Evolutionary conservation across 768 basidiomycete species (phyloP).

Genomic region (Leccinum longicurvipes): DNA sequence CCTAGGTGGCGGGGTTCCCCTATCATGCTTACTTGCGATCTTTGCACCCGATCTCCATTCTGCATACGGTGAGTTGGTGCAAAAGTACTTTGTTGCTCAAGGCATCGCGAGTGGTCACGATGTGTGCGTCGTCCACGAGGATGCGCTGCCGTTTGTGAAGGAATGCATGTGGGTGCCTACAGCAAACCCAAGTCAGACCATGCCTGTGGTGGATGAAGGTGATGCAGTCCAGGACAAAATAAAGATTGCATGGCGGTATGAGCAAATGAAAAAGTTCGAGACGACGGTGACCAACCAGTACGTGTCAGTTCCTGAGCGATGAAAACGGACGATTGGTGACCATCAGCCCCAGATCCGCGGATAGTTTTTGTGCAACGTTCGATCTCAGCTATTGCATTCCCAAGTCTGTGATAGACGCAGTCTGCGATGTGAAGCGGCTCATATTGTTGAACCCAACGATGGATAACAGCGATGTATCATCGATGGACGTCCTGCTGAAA

Average conservation of each 20-base stretch:
- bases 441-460: slow-evolving; percentile 24
- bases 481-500: slow-evolving; percentile 24
- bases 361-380: slow-evolving; percentile 66
- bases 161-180: slow-evolving; percentile 80
- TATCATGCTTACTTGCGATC: slow-evolving; percentile 69
- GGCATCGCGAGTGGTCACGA: slow-evolving; percentile 73
- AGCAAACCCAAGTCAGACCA: slow-evolving; percentile 8
- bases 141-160: slow-evolving; percentile 54
- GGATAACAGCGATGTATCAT: slow-evolving; percentile 18
- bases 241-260: slow-evolving; percentile 98
- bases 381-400: slow-evolving; percentile 70
- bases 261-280: slow-evolving; percentile 87
- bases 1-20: slow-evolving; percentile 86
- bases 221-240: slow-evolving; percentile 53
- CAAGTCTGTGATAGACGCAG: slow-evolving; percentile 43
- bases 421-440: slow-evolving; percentile 39
- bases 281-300: slow-evolving; percentile 68
- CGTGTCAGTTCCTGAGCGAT: slow-evolving; percentile 32
- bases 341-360: slow-evolving; percentile 40
- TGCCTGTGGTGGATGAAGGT: slow-evolving; percentile 31
- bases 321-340: slow-evolving; percentile 7
- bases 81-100: slow-evolving; percentile 88
- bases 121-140: slow-evolving; percentile 62
- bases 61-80: slow-evolving; percentile 78
- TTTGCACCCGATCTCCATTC: slow-evolving; percentile 86